Evolutionary conservation across 1,139 yeast genomes (phyloP).

Genomic region (Kodamaea anthophila): DNA sequence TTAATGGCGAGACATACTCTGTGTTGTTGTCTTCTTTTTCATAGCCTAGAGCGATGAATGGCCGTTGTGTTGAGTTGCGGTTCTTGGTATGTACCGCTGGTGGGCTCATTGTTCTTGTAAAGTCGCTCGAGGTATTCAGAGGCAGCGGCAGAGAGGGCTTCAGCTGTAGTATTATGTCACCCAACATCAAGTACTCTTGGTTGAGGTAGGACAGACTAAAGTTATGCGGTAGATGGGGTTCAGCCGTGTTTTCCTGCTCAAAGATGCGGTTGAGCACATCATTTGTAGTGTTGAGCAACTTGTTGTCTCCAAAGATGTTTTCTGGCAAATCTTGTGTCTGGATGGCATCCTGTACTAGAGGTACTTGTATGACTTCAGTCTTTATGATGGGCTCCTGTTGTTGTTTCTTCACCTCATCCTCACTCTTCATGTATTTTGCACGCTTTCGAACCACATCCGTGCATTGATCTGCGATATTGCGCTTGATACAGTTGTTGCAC

Average conservation of each 20-base stretch:
- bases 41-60: slow-evolving; percentile 38
- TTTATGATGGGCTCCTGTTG: neutral
- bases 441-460: slow-evolving; percentile 54
- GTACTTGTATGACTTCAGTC: slow-evolving; percentile 1
- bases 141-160: slow-evolving; percentile 50
- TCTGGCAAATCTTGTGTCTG: neutral
- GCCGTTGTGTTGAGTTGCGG: slow-evolving; percentile 15
- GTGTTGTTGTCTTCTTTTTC: slow-evolving; percentile 7
- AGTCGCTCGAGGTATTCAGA: slow-evolving; percentile 25
- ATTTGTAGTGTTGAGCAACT: slow-evolving; percentile 32
- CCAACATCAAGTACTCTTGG: slow-evolving; percentile 55
- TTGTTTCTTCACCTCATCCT: neutral
- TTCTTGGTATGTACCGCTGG: slow-evolving; percentile 3
- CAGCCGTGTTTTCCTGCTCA: slow-evolving; percentile 10
- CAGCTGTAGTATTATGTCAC: slow-evolving; percentile 45
- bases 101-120: slow-evolving; percentile 5
- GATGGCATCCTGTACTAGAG: slow-evolving; percentile 1
- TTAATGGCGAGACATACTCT: slow-evolving; percentile 49
- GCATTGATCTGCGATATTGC: slow-evolving; percentile 52
- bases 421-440: slow-evolving; percentile 34
- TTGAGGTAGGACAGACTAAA: slow-evolving; percentile 40
- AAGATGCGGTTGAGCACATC: slow-evolving; percentile 30
- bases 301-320: slow-evolving; percentile 1
- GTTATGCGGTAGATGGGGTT: slow-evolving; percentile 8
- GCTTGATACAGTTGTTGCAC: slow-evolving; percentile 60